These are phyloP conservation scores for Mycena alexandri DNA, from an alignment of 768 basidiomycete genomes.

Conservation along the genomic window DNA sequence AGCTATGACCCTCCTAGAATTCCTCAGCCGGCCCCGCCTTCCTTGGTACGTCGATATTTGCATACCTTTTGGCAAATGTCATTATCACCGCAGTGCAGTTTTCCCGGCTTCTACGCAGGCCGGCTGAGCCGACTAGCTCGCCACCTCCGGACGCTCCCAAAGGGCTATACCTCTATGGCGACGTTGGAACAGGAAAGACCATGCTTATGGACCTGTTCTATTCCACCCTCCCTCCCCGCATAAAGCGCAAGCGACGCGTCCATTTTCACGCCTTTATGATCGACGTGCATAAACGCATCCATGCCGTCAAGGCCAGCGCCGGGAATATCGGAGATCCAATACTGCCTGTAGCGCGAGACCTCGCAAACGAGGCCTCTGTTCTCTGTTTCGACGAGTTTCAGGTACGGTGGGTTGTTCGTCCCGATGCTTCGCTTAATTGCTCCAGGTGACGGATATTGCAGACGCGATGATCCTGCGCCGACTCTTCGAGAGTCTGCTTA, in stretches of 20 bases:
- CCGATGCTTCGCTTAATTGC: conserved; percentile 22
- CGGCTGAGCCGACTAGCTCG: conserved; percentile 47
- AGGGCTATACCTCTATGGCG: conserved; percentile 95
- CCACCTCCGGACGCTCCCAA: conserved; percentile 75
- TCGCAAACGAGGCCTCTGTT: conserved; percentile 86
- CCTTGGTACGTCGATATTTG: conserved; percentile 50
- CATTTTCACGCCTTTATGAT: conserved; percentile 99
- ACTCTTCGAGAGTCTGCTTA: conserved; percentile 86
- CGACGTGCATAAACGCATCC: conserved; percentile 94
- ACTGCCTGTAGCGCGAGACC: conserved; percentile 85
- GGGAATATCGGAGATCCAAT: conserved; percentile 87
- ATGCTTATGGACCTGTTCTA: conserved; percentile 99
- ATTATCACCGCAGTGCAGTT: conserved; percentile 51
- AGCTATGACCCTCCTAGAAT: conserved; percentile 79
- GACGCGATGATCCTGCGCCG: conserved; percentile 98
- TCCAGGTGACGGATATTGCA: conserved; percentile 93
- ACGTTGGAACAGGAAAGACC: conserved; percentile 97
- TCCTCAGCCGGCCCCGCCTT: conserved; percentile 55
- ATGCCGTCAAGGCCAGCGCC: conserved; percentile 81
- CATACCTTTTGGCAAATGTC: conserved; percentile 24
- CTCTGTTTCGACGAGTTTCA: conserved; percentile 99
- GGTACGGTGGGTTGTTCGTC: conserved; percentile 57
- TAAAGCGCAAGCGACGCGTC: conserved; percentile 85
- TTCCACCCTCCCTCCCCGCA: conserved; percentile 76
- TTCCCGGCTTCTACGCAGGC: conserved; percentile 56